A percentile compares a stretch with the other conserved stretches of the same genome.
Conservation (phyloP, 75 land plant genomes). For the Selaginella moellendorffii region DNA sequence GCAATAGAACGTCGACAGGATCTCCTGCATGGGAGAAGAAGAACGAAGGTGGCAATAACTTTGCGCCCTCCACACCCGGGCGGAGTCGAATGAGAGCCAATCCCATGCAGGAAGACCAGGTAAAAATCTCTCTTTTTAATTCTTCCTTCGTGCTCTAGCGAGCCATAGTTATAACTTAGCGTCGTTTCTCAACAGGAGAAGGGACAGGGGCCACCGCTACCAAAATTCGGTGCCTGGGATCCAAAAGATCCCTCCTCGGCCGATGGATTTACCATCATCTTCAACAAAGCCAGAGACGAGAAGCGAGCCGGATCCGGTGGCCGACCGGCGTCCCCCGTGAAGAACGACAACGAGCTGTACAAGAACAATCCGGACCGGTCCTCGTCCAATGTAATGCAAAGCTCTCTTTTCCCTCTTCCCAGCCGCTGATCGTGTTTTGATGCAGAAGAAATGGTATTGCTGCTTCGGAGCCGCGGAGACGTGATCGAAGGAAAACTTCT, state of each 20-base stretch:
- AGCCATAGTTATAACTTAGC: too few relatives aligned
- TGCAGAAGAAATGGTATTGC: conserved; percentile 39
- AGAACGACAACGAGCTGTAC: conserved; percentile 9
- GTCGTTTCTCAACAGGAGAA: too few relatives aligned
- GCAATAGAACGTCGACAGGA: too few relatives aligned
- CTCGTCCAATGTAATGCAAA: neutral
- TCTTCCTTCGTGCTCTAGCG: too few relatives aligned
- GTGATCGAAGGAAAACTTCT: too few relatives aligned
- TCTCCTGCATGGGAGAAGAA: neutral
- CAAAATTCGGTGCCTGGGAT: conserved; percentile 62
- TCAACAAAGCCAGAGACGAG: conserved; percentile 54
- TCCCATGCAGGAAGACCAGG: too few relatives aligned
- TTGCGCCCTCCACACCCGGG: neutral
- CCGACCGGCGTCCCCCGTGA: conserved; percentile 14
- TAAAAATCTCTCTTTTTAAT: too few relatives aligned
- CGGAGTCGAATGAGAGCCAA: neutral
- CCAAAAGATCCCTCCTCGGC: conserved; percentile 41
- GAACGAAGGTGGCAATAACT: neutral
- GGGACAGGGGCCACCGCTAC: conserved; percentile 34
- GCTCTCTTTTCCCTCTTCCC: neutral
- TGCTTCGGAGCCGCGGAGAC: conserved; percentile 26
- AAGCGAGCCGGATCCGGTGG: conserved; percentile 21
- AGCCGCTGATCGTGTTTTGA: neutral
- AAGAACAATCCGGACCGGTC: neutral
- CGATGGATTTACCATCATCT: conserved; percentile 49